Base-by-base conservation (phyloP, 1,284 basidiomycete genomes). In the Cutaneotrichosporon spelunceum region DNA sequence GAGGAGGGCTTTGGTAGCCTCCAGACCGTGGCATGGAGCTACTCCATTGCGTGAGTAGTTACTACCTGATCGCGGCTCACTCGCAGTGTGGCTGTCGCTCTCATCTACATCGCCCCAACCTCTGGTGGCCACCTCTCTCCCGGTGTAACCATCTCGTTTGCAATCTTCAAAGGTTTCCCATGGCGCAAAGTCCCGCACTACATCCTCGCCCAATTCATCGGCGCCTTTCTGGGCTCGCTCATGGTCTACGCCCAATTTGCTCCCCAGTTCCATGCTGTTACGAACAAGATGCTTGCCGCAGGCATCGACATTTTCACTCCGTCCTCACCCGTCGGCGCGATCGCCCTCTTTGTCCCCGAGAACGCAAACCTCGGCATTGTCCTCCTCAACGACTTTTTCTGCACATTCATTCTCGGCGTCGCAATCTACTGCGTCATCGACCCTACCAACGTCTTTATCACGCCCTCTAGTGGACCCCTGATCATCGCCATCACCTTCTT, bases 101-200 rank as follows among this genome's bases (percentile, higher is more conserved):
- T 68, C 33, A 60, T 39, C n/a, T 23, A 54, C 49, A 29, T 21
- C 11, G 64, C 52, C 4, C 58, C 60, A 3, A 65, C 58, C 3
- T 65, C 68, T 1, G 72, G 72, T 53, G 70, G 63, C 4, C 72
- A 73, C 55, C 56, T 68, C 14, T 65, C 68, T 47, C 70, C 72
- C 0, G 56, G 61, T 8, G 58, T 73, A 1, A 72, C 72, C 1
- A 56, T 73, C 44, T 49, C 66, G 9, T 63, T 69, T 21, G 66
- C 69, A 6, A 29, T 67, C 47, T 70, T 67, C 52, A 64, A 67
- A 47, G 66, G 66, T 14, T 75, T 76, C 62, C 73, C 74, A 2
- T 74, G 72, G 72, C 62, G 66, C 54, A 75, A 73, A 61, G 70
- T 66, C 0, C 73, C 72, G 2, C 68, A 62, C 9, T 76, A 75